Evolutionary conservation across 148 eudicot species (phyloP).

Genomic region (Chenopodium album): DNA sequence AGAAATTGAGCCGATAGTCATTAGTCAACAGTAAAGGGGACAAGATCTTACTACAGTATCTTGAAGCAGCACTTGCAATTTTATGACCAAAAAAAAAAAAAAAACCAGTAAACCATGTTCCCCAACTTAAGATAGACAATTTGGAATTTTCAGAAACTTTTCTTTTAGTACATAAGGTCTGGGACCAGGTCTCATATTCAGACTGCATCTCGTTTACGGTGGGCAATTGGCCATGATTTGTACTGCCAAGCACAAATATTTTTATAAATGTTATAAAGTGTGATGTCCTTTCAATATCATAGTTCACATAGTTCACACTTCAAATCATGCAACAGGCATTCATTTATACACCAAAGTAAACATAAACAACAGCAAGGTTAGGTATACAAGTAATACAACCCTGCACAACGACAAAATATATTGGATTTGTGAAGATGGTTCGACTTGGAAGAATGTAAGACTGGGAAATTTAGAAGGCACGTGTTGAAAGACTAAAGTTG

Average conservation of each 20-base stretch:
- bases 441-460: no score
- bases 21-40: background rate
- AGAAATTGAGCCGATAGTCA: background rate
- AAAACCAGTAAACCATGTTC: background rate
- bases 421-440: no score
- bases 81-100: background rate
- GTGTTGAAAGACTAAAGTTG: background rate
- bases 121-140: background rate
- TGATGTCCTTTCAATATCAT: background rate
- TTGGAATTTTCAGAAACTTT: background rate
- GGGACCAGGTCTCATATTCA: no score
- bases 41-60: background rate
- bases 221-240: background rate
- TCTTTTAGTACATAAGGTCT: no score
- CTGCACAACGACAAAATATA: no score
- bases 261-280: background rate
- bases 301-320: no score
- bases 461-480: no score
- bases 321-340: background rate
- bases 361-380: no score
- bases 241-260: background rate
- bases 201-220: background rate
- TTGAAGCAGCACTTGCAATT: background rate
- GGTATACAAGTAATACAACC: no score
- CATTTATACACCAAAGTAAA: no score